Conservation (phyloP, 768 basidiomycete genomes). For the Naganishia antarctica region DNA sequence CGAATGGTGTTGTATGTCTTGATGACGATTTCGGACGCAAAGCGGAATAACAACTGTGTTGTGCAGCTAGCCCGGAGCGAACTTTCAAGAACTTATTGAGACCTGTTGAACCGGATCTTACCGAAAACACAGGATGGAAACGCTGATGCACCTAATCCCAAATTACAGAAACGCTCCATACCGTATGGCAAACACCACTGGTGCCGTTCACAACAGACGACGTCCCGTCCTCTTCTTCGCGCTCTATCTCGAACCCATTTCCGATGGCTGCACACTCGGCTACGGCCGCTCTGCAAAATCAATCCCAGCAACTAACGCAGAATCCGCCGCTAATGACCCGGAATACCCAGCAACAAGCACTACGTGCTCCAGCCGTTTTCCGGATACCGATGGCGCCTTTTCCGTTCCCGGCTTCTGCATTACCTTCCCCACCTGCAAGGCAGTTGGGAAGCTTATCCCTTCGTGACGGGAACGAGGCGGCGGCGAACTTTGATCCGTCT, state of each 20-base stretch:
- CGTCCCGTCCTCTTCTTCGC: conserved; percentile 10
- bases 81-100: too few relatives aligned
- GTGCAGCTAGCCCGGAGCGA: too few relatives aligned
- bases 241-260: conserved; percentile 11
- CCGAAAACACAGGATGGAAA: background rate
- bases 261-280: conserved; percentile 21
- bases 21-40: too few relatives aligned
- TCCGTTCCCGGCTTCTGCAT: background rate
- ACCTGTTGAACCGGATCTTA: too few relatives aligned
- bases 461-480: conserved; percentile 9
- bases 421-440: conserved; percentile 14
- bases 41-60: too few relatives aligned
- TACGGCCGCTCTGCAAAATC: conserved; percentile 1
- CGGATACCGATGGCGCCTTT: conserved; percentile 44
- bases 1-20: too few relatives aligned
- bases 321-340: conserved; percentile 17
- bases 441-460: conserved; percentile 22
- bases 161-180: conserved; percentile 39
- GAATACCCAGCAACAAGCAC: conserved; percentile 32
- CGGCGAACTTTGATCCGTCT: background rate
- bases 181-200: conserved; percentile 43
- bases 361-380: conserved; percentile 43
- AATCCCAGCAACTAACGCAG: background rate
- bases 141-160: background rate
- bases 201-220: conserved; percentile 8